phyloP scores from a whole-genome alignment of 2,329 filamentous ascomycete genomes.

The Botrytis deweyae region DNA sequence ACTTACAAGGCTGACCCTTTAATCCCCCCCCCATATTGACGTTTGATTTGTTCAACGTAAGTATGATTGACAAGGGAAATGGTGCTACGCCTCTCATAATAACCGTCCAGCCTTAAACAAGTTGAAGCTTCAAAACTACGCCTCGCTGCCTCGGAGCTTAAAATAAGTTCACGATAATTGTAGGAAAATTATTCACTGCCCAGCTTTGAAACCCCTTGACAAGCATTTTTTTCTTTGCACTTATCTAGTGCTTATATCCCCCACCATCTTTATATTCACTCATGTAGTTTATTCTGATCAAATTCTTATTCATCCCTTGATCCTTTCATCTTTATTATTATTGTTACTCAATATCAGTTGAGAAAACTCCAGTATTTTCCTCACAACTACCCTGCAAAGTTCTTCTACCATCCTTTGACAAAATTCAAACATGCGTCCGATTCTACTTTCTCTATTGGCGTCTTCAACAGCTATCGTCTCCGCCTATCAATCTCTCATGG shows the following conservation, averaged over 20 bases:
- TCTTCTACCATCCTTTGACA: not conserved
- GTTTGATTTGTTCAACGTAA: conserved; percentile 9
- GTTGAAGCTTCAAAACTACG: not conserved
- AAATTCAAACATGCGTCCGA: conserved; percentile 29
- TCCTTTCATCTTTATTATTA: not conserved
- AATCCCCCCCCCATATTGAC: not conserved
- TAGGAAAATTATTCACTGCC: not conserved
- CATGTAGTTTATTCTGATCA: not conserved
- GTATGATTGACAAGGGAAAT: not conserved
- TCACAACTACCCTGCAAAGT: not conserved
- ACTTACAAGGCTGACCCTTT: conserved; percentile 15
- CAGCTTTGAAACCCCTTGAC: not conserved
- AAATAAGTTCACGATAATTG: not conserved
- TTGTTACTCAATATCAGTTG: not conserved
- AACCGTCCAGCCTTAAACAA: not conserved
- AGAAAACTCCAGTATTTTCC: not conserved
- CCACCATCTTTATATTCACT: not conserved
- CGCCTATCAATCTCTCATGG: conserved; percentile 18
- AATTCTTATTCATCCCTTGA: not conserved
- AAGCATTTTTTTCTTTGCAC: not conserved
- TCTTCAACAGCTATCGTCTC: conserved; percentile 26
- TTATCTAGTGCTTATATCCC: conserved; percentile 8
- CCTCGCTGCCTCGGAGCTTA: conserved; percentile 6
- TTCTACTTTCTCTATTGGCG: conserved; percentile 21
- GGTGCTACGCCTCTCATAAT: conserved; percentile 6